A percentile compares a stretch with the other conserved stretches of the same genome.
Conservation (phyloP, 1,284 basidiomycete species). For the Grifola frondosa region DNA sequence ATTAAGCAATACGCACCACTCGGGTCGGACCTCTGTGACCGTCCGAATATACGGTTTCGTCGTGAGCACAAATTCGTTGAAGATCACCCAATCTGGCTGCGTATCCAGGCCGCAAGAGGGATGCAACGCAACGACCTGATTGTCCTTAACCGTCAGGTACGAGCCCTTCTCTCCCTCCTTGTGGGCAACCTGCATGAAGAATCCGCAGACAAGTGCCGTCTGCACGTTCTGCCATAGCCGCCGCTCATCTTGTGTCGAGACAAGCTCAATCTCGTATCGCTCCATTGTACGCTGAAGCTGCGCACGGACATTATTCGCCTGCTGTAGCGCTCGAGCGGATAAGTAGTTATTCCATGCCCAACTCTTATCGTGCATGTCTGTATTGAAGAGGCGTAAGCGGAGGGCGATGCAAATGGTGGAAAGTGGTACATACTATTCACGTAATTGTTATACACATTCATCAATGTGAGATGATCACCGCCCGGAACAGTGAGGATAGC, state of each 20-base stretch:
- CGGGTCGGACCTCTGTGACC: constrained; percentile 84
- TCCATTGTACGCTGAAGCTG: constrained; percentile 95
- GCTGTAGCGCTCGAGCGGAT: constrained; percentile 78
- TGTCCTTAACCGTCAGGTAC: constrained; percentile 92
- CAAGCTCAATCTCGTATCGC: constrained; percentile 79
- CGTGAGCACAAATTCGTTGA: constrained; percentile 97
- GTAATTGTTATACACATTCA: constrained; percentile 97
- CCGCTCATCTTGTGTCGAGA: constrained; percentile 79
- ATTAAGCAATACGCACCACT: constrained; percentile 67
- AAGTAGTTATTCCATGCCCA: constrained; percentile 97
- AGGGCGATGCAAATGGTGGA: not conserved
- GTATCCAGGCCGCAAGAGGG: constrained; percentile 91
- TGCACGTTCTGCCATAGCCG: constrained; percentile 82
- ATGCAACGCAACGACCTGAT: constrained; percentile 90
- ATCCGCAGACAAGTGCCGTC: constrained; percentile 87
- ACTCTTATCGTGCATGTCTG: constrained; percentile 75
- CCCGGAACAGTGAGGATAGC: constrained; percentile 89
- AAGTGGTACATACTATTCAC: constrained; percentile 62
- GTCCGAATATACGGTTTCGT: constrained; percentile 89
- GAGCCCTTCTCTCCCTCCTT: constrained; percentile 89
- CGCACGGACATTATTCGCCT: constrained; percentile 94
- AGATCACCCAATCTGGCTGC: constrained; percentile 96
- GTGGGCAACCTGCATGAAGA: constrained; percentile 99
- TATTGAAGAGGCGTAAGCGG: constrained; percentile 3
- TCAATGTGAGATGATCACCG: constrained; percentile 92